phyloP scores from a whole-genome alignment of 2,329 filamentous ascomycete genomes.

The Diaporthe helianthi region DNA sequence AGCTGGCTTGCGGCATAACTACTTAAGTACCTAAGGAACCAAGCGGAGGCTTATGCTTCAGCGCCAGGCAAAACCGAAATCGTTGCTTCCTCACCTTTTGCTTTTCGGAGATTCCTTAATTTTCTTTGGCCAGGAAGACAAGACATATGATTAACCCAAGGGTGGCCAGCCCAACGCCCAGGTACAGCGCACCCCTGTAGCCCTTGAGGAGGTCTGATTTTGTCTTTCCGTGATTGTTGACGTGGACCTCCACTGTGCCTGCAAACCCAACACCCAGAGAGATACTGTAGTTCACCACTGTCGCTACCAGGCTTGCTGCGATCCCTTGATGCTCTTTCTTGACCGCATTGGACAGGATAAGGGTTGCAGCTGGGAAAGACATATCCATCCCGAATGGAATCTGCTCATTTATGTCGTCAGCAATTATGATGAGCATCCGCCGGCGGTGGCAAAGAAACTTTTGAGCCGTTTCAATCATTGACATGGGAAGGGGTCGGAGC shows the following conservation, averaged over 20 bases:
- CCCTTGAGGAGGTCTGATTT: slow-evolving; percentile 36
- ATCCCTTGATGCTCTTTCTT: slow-evolving; percentile 42
- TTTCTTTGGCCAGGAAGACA: slow-evolving; percentile 33
- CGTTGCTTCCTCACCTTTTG: background rate
- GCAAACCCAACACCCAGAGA: slow-evolving; percentile 62
- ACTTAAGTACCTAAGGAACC: too few species aligned
- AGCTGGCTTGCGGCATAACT: background rate
- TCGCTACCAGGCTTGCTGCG: slow-evolving; percentile 57
- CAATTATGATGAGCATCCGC: too few species aligned
- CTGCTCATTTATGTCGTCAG: background rate
- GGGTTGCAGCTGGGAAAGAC: slow-evolving; percentile 59
- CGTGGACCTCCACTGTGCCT: slow-evolving; percentile 58
- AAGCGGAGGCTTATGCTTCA: background rate
- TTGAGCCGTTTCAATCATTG: too few species aligned
- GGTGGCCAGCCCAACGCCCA: slow-evolving; percentile 38
- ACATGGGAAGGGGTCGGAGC: background rate
- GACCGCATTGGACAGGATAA: slow-evolving; percentile 56
- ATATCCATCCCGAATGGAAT: slow-evolving; percentile 62
- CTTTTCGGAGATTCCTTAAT: background rate
- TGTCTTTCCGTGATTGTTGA: slow-evolving; percentile 41
- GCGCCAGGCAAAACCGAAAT: background rate
- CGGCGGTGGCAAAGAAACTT: background rate
- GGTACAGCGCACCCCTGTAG: slow-evolving; percentile 37
- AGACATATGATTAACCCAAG: slow-evolving; percentile 36
- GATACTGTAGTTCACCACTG: slow-evolving; percentile 65